phyloP scores from a whole-genome alignment of 768 basidiomycete species.

The Chlorophyllum brunneum region DNA sequence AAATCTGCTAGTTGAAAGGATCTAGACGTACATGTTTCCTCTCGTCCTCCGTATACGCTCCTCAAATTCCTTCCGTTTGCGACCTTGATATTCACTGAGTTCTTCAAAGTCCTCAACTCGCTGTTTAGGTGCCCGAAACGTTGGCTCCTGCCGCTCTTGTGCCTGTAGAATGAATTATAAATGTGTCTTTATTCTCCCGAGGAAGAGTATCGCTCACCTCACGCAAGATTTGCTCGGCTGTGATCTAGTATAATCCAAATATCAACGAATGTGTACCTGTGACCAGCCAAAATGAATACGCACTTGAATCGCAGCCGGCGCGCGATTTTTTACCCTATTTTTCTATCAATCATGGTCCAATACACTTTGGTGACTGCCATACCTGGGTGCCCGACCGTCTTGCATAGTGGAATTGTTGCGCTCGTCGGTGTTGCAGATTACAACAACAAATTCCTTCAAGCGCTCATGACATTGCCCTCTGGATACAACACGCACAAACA shows the following conservation, averaged over 20 bases:
- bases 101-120: slow-evolving; percentile 93
- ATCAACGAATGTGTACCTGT: slow-evolving; percentile 12
- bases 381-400: slow-evolving; percentile 81
- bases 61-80: slow-evolving; percentile 93
- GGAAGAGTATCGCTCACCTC: slow-evolving; percentile 50
- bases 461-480: background rate
- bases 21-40: slow-evolving; percentile 66
- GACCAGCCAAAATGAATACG: slow-evolving; percentile 20
- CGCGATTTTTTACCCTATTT: slow-evolving; percentile 90
- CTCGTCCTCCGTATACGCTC: slow-evolving; percentile 78
- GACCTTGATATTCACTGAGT: slow-evolving; percentile 83
- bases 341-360: background rate
- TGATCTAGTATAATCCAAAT: slow-evolving; percentile 58
- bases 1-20: background rate
- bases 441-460: background rate
- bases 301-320: slow-evolving; percentile 90
- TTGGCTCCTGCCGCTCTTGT: slow-evolving; percentile 94
- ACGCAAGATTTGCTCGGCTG: slow-evolving; percentile 94
- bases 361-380: slow-evolving; percentile 8
- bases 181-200: background rate
- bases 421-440: background rate
- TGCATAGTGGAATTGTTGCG: slow-evolving; percentile 44
- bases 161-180: slow-evolving; percentile 48
- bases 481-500: slow-evolving; percentile 3
- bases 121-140: slow-evolving; percentile 90